Base-by-base conservation (phyloP, 768 basidiomycete genomes). In the Albatrellus ellisii region DNA sequence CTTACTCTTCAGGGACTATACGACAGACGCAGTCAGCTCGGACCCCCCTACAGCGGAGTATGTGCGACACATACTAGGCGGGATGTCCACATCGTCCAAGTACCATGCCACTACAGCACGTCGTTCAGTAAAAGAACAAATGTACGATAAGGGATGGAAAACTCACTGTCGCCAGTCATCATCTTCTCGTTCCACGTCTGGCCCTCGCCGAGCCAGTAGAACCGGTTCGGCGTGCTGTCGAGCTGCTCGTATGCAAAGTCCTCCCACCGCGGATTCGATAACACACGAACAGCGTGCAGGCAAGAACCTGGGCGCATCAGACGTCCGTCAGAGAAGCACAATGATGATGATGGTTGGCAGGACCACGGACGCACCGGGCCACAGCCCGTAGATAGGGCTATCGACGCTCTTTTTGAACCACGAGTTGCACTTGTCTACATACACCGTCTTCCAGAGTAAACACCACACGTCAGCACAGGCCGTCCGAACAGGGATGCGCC, bases 361-460 rank as follows among this genome's bases (percentile, higher is more conserved):
- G 3, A 4, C 14, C 4, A 27, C 27, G 7, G 15, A 42, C 36
- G 26, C 36, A 44, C 44, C 44, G 6, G 56, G 57, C 59, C 59
- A 60, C 1, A 59, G 49, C 0, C 44, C 59, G 12, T 49, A 45
- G 10, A 60, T 48, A 21, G 50, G 50, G 4, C 59, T 54, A 28
- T 56, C 58, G 29, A 48, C 52, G 28, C 46, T 49, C 47, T 50
- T 55, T n/a, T n/a, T n/a, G 50, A 54, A 55, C 54, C 57, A 58
- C 18, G 52, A 52, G 14, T 49, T 38, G 42, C 53, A 56, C 39
- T 48, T 51, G 35, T 51, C 50, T 17, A 44, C 43, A 41, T 51
- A 56, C 7, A 57, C 56, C 8, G 52, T 54, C 36, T 48, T 14
- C 6, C 11, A 40, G 14, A 25, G 12, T 6, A 4, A 3, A 29